A percentile compares a stretch with the other conserved stretches of the same genome.
Conservation (phyloP, 2,329 filamentous ascomycete species). For the Biscogniauxia marginata region DNA sequence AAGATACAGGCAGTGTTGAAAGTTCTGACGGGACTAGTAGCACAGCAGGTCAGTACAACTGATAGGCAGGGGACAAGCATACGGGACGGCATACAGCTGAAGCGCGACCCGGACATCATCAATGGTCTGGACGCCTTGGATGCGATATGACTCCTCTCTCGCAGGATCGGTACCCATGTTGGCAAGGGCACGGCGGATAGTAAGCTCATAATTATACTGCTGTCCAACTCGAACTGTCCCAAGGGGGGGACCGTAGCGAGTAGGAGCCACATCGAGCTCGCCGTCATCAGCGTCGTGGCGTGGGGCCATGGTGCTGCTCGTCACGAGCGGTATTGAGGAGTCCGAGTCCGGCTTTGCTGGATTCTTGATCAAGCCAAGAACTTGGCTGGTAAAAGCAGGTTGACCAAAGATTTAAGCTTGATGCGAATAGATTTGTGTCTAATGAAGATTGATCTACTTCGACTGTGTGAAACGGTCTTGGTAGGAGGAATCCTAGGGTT, state of each 20-base stretch:
- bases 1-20: slow-evolving; percentile 90
- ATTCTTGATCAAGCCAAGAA: no score
- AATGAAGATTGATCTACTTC: no score
- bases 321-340: not conserved
- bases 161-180: slow-evolving; percentile 70
- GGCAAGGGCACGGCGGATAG: slow-evolving; percentile 70
- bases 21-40: slow-evolving; percentile 74
- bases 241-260: slow-evolving; percentile 20
- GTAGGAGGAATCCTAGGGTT: not conserved
- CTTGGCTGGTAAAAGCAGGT: no score
- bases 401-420: no score
- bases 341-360: not conserved
- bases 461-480: no score
- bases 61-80: not conserved
- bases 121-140: slow-evolving; percentile 87
- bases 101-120: slow-evolving; percentile 78
- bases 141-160: slow-evolving; percentile 74
- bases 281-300: slow-evolving; percentile 14
- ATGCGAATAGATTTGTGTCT: no score
- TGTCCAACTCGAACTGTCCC: slow-evolving; percentile 39
- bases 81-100: slow-evolving; percentile 62
- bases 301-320: slow-evolving; percentile 14
- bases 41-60: slow-evolving; percentile 9
- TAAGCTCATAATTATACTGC: slow-evolving; percentile 81
- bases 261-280: not conserved